Conservation (phyloP, 1,139 yeast genomes). For the Maudiozyma humilis region DNA sequence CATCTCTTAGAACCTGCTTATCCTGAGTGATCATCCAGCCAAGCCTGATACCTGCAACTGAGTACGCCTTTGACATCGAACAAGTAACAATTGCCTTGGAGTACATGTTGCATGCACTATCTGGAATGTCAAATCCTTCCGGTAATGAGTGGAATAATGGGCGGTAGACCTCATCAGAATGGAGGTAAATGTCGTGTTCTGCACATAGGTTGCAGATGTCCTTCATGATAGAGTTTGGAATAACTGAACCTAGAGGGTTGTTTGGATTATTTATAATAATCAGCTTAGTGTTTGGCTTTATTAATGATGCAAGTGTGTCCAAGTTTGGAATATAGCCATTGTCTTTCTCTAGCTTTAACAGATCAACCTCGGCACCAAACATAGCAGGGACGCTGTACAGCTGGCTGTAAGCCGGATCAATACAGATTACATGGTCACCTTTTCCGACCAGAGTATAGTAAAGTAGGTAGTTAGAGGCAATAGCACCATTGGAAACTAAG, state of each 20-base stretch:
- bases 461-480: conserved; percentile 47
- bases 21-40: conserved; percentile 47
- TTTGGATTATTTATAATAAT: conserved; percentile 48
- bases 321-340: conserved; percentile 37
- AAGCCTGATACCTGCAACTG: conserved; percentile 47
- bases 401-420: conserved; percentile 49
- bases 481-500: conserved; percentile 49
- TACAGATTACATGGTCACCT: conserved; percentile 44
- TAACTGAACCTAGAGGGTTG: conserved; percentile 47
- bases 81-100: conserved; percentile 42
- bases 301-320: conserved; percentile 29
- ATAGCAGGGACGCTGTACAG: conserved; percentile 42
- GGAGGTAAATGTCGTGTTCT: conserved; percentile 33
- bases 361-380: conserved; percentile 41
- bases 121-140: conserved; percentile 27
- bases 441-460: conserved; percentile 42
- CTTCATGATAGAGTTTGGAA: conserved; percentile 33
- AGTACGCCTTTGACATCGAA: conserved; percentile 48
- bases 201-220: conserved; percentile 38
- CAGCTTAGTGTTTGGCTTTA: conserved; percentile 37
- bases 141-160: conserved; percentile 42
- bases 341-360: conserved; percentile 32
- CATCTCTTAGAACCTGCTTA: conserved; percentile 29
- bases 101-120: conserved; percentile 40
- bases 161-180: conserved; percentile 51